Evolutionary conservation across 371 early-diverging fungal species (phyloP).

Genomic region (Basidiobolus meristosporus): DNA sequence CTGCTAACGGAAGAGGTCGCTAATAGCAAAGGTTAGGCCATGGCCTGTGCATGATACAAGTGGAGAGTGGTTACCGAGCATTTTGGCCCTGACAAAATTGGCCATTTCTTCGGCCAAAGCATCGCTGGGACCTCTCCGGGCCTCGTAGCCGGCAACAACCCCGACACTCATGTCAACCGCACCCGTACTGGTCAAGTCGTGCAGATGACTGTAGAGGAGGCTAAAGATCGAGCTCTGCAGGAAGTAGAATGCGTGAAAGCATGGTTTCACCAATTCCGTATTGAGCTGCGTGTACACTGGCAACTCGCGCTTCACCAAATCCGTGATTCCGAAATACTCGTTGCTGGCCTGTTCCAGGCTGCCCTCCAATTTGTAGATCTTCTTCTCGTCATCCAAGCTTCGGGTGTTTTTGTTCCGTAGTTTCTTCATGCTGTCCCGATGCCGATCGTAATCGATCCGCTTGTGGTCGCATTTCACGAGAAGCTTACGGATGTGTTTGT

Average conservation of each 20-base stretch:
- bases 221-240: background rate
- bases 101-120: background rate
- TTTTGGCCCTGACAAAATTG: no score
- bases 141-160: background rate
- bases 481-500: constrained; percentile 44
- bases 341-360: background rate
- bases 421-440: constrained; percentile 39
- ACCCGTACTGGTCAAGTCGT: background rate
- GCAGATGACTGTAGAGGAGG: background rate
- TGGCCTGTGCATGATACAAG: no score
- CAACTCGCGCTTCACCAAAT: background rate
- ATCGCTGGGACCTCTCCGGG: background rate
- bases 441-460: constrained; percentile 67
- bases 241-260: background rate
- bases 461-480: constrained; percentile 69
- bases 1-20: no score
- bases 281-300: background rate
- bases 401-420: constrained; percentile 40
- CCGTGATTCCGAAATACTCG: background rate
- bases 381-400: constrained; percentile 47
- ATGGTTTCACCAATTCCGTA: background rate
- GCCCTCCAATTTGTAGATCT: constrained; percentile 26
- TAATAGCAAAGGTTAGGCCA: no score
- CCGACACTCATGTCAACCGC: background rate
- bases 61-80: no score